Percentiles rank a stretch among this genome's conserved stretches.
phyloP scores from a whole-genome alignment of 176 grass and related monocot species.

The Pharus latifolius region DNA sequence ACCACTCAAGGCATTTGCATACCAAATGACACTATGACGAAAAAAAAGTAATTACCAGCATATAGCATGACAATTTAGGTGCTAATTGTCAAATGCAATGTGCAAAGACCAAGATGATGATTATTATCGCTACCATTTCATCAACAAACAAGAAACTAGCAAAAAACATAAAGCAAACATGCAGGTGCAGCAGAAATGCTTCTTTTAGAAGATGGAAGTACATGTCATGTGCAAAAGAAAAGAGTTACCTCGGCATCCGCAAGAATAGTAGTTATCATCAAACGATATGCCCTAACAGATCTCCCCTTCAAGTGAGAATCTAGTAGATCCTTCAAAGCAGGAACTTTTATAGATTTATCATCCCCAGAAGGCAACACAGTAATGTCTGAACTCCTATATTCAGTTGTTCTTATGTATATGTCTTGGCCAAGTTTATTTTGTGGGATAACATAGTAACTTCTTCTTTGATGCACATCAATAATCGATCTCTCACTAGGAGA shows the following conservation, averaged over 20 bases:
- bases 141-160: background rate
- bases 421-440: conserved; percentile 94
- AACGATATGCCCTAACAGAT: conserved; percentile 31
- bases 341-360: conserved; percentile 77
- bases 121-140: background rate
- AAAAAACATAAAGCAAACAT: background rate
- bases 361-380: conserved; percentile 77
- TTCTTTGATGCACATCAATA: conserved; percentile 78
- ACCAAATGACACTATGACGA: too few species aligned
- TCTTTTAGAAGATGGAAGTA: background rate
- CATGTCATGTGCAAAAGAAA: conserved; percentile 12
- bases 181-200: conserved; percentile 3
- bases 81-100: background rate
- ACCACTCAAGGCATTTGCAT: too few species aligned
- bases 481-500: conserved; percentile 49
- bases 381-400: conserved; percentile 46
- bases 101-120: background rate
- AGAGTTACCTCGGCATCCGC: conserved; percentile 77
- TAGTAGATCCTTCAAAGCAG: conserved; percentile 60
- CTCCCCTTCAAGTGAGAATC: conserved; percentile 60
- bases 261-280: conserved; percentile 79
- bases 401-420: conserved; percentile 65
- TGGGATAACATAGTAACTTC: conserved; percentile 70
- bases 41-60: too few species aligned
- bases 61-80: background rate